A percentile compares a stretch with the other conserved stretches of the same genome.
These are phyloP conservation scores for Erigeron canadensis DNA, from an alignment of 129 eudicot species.

Conservation along the genomic window DNA sequence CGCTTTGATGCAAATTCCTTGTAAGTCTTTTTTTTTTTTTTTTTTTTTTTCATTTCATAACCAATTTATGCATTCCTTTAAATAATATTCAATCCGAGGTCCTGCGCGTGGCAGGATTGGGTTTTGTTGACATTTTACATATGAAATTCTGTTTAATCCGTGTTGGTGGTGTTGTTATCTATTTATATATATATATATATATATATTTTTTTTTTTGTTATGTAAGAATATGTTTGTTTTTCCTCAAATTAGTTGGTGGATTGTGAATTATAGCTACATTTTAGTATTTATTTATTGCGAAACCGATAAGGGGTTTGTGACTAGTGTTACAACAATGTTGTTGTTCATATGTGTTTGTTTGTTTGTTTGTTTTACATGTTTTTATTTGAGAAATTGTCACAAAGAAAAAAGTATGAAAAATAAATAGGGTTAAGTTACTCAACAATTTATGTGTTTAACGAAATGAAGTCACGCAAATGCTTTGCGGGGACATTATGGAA, in stretches of 20 bases:
- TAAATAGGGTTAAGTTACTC: no score
- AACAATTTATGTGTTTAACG: no score
- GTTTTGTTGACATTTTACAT: neutral
- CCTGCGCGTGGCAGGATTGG: no score
- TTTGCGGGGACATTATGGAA: no score
- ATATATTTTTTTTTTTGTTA: neutral
- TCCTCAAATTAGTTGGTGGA: neutral
- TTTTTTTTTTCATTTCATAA: neutral
- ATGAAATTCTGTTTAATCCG: neutral
- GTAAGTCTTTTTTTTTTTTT: slow-evolving; percentile 29
- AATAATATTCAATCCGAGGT: no score
- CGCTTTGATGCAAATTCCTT: slow-evolving; percentile 88
- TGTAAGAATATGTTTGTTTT: neutral
- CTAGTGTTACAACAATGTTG: neutral
- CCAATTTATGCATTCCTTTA: neutral
- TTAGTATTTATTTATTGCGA: neutral
- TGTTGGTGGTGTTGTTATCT: neutral
- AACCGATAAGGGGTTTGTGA: neutral
- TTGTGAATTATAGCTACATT: slow-evolving; percentile 21
- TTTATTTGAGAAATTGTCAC: no score
- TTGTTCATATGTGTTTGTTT: neutral
- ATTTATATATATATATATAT: neutral
- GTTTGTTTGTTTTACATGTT: neutral
- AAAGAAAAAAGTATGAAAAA: no score
- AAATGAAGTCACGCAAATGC: no score